phyloP scores from a whole-genome alignment of 345 rosid species.

The Salix purpurea region DNA sequence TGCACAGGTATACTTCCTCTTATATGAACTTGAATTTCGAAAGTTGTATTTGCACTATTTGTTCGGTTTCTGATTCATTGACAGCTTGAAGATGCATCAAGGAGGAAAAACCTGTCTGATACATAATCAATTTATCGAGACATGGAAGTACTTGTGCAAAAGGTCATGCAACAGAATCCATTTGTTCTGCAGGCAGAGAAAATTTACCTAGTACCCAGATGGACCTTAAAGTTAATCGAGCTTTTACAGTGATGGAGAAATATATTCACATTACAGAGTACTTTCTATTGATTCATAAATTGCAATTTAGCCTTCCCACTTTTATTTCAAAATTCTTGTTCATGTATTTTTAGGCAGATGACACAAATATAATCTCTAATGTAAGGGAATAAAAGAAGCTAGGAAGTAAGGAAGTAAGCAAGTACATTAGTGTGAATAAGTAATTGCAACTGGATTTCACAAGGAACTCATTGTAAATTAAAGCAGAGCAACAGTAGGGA shows the following conservation, averaged over 20 bases:
- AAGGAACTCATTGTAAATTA: slow-evolving; percentile 1
- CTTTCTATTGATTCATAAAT: not conserved
- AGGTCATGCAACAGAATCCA: slow-evolving; percentile 66
- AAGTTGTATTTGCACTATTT: not conserved
- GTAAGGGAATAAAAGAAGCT: not conserved
- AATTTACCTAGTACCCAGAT: not conserved
- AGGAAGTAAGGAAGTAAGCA: not conserved
- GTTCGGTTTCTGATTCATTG: slow-evolving; percentile 1
- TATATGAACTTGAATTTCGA: not conserved
- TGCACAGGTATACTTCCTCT: not conserved
- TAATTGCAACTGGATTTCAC: not conserved
- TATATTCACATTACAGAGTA: not conserved
- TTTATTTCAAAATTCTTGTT: not conserved
- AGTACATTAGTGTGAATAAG: not conserved
- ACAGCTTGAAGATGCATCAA: slow-evolving; percentile 74
- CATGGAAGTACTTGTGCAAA: slow-evolving; percentile 53
- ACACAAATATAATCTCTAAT: not conserved
- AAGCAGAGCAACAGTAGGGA: not conserved
- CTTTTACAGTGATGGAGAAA: not conserved
- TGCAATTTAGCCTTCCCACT: not conserved
- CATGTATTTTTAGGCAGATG: not conserved
- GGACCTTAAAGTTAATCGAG: not conserved
- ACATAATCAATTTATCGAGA: slow-evolving; percentile 55
- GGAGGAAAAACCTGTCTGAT: slow-evolving; percentile 42
- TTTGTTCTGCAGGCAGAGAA: slow-evolving; percentile 17